Conservation (phyloP, 306 rosid species). For the Dryas drummondii region DNA sequence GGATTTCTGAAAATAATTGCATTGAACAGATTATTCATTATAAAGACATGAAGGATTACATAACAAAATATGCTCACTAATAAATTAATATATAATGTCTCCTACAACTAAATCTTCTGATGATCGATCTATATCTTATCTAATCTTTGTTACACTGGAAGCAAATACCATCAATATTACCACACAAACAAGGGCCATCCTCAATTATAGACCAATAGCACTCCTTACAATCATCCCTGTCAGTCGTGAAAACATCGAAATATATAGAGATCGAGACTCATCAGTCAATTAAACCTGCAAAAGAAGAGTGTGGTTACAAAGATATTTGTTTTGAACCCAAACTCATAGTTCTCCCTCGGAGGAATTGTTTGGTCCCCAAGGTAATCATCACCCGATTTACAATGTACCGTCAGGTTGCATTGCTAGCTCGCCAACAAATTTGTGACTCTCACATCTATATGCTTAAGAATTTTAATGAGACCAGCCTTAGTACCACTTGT, state of each 20-base stretch:
- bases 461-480: not conserved
- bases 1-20: too few species aligned
- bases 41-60: too few species aligned
- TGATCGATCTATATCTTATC: too few species aligned
- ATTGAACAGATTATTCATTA: too few species aligned
- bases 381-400: not conserved
- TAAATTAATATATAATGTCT: too few species aligned
- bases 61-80: too few species aligned
- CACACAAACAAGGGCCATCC: not conserved
- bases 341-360: not conserved
- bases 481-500: not conserved
- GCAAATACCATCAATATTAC: not conserved
- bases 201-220: not conserved
- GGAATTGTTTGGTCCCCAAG: not conserved
- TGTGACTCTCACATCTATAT: not conserved
- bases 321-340: not conserved
- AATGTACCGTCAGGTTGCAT: not conserved
- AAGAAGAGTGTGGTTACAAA: not conserved
- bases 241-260: not conserved
- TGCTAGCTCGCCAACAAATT: not conserved
- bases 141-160: not conserved
- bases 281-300: not conserved
- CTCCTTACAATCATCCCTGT: not conserved
- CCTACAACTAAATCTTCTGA: too few species aligned
- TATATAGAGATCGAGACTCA: not conserved